These are phyloP conservation scores for Eucalyptus brandiana DNA, from an alignment of 345 rosid genomes.

Conservation along the genomic window DNA sequence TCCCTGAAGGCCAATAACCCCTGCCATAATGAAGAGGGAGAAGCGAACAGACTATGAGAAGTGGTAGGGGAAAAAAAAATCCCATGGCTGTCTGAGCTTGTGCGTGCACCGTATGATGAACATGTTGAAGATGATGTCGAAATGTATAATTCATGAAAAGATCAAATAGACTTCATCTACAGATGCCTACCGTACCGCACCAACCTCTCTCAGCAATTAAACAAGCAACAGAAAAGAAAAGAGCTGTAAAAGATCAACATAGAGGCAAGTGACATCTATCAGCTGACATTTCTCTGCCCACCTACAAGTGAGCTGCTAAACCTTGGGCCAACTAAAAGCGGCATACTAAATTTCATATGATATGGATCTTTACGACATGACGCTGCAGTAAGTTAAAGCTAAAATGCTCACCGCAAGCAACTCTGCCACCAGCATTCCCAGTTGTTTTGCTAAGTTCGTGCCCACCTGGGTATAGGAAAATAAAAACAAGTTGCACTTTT, in stretches of 20 bases:
- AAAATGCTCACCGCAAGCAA: slow-evolving; percentile 69
- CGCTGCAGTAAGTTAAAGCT: background rate
- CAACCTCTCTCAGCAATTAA: background rate
- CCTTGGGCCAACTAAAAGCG: background rate
- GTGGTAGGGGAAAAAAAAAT: too few species aligned
- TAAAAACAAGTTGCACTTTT: background rate
- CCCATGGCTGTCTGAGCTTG: background rate
- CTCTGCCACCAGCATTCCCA: slow-evolving; percentile 93
- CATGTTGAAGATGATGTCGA: background rate
- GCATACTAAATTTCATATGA: background rate
- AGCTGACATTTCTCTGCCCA: background rate
- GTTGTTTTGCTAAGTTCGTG: slow-evolving; percentile 86
- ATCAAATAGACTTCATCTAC: background rate
- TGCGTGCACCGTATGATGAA: background rate
- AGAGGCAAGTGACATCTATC: background rate
- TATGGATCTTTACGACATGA: background rate
- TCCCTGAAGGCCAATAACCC: slow-evolving; percentile 45
- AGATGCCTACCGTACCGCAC: background rate
- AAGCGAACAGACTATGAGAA: background rate
- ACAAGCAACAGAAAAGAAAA: background rate
- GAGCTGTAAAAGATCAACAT: background rate
- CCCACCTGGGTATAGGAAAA: slow-evolving; percentile 39
- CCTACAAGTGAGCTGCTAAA: background rate
- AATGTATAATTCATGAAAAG: background rate
- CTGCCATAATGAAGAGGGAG: background rate